Conservation (phyloP, 2,329 filamentous ascomycete genomes). For the Tolypocladium nubicola region DNA sequence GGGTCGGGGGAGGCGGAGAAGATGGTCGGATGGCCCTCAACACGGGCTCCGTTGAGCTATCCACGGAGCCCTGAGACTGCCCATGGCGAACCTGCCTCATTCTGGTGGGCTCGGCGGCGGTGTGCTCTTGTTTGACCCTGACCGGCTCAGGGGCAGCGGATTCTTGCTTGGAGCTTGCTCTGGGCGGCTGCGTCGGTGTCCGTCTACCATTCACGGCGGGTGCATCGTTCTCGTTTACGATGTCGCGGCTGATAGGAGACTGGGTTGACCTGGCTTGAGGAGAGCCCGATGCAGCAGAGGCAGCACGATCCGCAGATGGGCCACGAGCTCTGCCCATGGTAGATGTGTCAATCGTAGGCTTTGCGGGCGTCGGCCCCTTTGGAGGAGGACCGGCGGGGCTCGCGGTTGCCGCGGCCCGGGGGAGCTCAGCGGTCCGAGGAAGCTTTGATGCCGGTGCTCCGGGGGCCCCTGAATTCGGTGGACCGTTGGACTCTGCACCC, state of each 20-base stretch:
- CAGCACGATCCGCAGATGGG: conserved; percentile 35
- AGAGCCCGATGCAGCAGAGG: conserved; percentile 22
- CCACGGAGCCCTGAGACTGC: conserved; percentile 54
- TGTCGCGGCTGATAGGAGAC: conserved; percentile 28
- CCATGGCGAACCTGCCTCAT: conserved; percentile 18
- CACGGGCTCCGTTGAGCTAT: conserved; percentile 52
- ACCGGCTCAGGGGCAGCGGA: conserved; percentile 13
- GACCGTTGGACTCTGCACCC: conserved; percentile 25
- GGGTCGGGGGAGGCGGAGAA: conserved; percentile 47
- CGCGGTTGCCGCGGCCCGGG: conserved; percentile 15
- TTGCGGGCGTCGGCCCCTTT: conserved; percentile 40
- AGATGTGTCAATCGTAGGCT: conserved; percentile 31
- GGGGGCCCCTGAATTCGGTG: conserved; percentile 17
- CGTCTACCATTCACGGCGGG: conserved; percentile 49
- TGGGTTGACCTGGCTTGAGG: conserved; percentile 22
- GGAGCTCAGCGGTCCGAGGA: conserved; percentile 21
- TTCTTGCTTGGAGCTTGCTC: conserved; percentile 26
- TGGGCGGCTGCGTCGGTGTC: conserved; percentile 45
- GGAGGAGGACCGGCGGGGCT: conserved; percentile 42
- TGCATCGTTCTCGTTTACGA: conserved; percentile 35
- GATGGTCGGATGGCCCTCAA: conserved; percentile 37
- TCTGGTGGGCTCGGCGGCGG: conserved; percentile 19
- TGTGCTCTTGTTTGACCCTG: conserved; percentile 26
- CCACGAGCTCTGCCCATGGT: conserved; percentile 34
- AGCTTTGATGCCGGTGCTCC: conserved; percentile 25